Base-by-base conservation (phyloP, 1,139 yeast genomes). In the Kodamaea sp. region DNA sequence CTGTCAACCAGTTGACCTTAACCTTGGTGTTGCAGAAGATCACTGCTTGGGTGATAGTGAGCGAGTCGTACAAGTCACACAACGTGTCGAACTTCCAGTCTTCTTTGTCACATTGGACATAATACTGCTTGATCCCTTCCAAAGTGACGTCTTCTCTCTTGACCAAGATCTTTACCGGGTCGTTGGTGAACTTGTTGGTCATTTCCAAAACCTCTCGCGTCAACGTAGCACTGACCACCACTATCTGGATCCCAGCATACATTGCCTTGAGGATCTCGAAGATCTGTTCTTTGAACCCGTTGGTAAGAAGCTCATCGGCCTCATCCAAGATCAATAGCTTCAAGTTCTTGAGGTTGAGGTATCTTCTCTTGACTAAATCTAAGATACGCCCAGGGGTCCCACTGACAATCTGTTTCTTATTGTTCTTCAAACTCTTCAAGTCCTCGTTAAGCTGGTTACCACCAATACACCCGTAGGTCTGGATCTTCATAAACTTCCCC, bases 301-400 rank as follows among this genome's bases (percentile, higher is more conserved):
- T 88, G 41, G 90, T 79, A 47, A 92, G 70, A 46, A 92, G 64
- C 56, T 90, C 96, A 65, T 92, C 98, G 1, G 97, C 97, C 61
- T 92, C 98, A 61, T 92, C 98, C 40, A 92, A 63, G 38, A 92
- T 76, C 39, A 92, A 63, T 80, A 92, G 81, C 62, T 89, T 88
- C 32, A 89, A 74, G 49, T 78, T 73, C 47, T 95, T 75, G 3
- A 89, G 76, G 29, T 69, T 67, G 38, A 90, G 66, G 41, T 70
- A 73, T 41, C 90, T 73, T 54, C 97, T 74, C 51, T 85, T 86
- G 39, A 90, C 78, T 79, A 90, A 79, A 62, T 92, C 98, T 24
- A 83, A 63, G 4, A 89, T 95, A 51, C 97, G 73, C 12, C 98
- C 98, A 0, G 98, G 98, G 1, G 98, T 92, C 7, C 97, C 98